Conservation (phyloP, 306 rosid species). For the Datisca glomerata region DNA sequence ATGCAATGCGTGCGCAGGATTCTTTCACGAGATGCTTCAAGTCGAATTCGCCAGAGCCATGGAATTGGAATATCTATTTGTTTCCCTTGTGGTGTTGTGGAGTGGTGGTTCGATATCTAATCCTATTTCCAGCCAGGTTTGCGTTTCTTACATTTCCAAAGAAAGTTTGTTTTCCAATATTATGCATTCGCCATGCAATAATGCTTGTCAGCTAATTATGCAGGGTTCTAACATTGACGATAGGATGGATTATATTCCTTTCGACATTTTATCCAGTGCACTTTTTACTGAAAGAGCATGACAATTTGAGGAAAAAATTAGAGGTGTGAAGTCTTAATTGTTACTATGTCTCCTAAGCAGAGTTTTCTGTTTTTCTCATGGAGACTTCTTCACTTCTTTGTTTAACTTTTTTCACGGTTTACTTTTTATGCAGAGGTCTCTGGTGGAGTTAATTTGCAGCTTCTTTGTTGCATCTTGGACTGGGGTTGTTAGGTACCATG, state of each 20-base stretch:
- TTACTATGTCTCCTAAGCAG: neutral
- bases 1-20: constrained; percentile 33
- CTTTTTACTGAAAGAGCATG: constrained; percentile 53
- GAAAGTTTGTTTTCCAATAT: neutral
- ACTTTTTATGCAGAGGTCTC: constrained; percentile 42
- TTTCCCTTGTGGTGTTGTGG: constrained; percentile 98
- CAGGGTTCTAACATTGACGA: constrained; percentile 78
- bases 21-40: constrained; percentile 95
- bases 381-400: neutral
- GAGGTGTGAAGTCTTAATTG: constrained; percentile 51
- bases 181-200: constrained; percentile 8
- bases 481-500: constrained; percentile 95
- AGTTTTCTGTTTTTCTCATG: neutral
- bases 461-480: constrained; percentile 99
- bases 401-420: neutral
- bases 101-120: constrained; percentile 65
- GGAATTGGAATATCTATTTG: constrained; percentile 94
- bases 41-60: constrained; percentile 92
- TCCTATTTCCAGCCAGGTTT: constrained; percentile 75
- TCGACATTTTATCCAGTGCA: constrained; percentile 77
- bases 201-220: constrained; percentile 11
- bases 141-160: constrained; percentile 13
- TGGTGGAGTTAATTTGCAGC: constrained; percentile 94
- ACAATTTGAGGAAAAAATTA: constrained; percentile 53
- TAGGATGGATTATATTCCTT: constrained; percentile 94